These are phyloP conservation scores for Suillus placidus DNA, from an alignment of 768 basidiomycete species.

Conservation along the genomic window DNA sequence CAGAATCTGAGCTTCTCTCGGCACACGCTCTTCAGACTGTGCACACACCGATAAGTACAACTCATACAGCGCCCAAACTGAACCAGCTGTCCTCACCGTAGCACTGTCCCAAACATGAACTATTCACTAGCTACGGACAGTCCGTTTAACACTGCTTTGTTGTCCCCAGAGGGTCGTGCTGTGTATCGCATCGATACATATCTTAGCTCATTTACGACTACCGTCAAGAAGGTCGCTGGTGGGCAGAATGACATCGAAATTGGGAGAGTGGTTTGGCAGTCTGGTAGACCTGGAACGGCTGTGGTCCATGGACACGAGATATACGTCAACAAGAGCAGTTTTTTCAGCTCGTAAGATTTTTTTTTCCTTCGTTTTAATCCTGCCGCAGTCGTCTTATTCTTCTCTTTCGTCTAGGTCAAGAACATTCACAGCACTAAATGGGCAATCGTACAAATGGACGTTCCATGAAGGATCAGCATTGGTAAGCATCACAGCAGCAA, in stretches of 20 bases:
- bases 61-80: conserved; percentile 17
- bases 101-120: conserved; percentile 23
- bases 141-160: conserved; percentile 34
- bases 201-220: conserved; percentile 17
- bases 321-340: conserved; percentile 25
- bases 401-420: conserved; percentile 25
- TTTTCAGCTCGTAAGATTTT: conserved; percentile 35
- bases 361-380: background rate
- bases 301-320: conserved; percentile 32
- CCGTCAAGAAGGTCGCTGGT: conserved; percentile 26
- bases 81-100: background rate
- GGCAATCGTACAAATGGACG: conserved; percentile 38
- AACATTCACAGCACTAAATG: conserved; percentile 37
- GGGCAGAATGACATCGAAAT: conserved; percentile 29
- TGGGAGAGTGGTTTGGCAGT: conserved; percentile 34
- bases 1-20: conserved; percentile 37
- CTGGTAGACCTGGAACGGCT: conserved; percentile 30
- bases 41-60: conserved; percentile 13
- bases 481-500: conserved; percentile 19
- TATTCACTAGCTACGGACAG: conserved; percentile 35
- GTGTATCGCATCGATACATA: conserved; percentile 36
- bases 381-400: background rate
- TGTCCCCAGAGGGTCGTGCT: conserved; percentile 32
- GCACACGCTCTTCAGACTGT: conserved; percentile 24
- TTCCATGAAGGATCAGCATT: conserved; percentile 35